phyloP scores from a whole-genome alignment of 305 asterid genomes.

The Fraxinus dipetala region DNA sequence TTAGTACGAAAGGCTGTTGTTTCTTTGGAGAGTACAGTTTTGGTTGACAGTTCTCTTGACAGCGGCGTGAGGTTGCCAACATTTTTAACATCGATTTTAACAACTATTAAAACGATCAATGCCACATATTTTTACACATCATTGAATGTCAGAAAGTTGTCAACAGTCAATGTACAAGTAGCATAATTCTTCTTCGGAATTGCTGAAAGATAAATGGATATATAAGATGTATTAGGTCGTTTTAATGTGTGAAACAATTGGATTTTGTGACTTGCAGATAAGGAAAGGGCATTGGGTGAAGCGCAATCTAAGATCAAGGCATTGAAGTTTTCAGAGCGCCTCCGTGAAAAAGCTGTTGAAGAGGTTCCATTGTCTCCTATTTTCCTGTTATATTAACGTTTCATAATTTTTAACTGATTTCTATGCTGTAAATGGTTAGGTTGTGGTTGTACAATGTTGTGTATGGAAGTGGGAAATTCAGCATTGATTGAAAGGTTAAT shows the following conservation, averaged over 20 bases:
- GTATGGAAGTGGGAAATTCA: not conserved
- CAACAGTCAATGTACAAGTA: too few species aligned
- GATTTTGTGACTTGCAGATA: conserved; percentile 51
- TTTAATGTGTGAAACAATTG: conserved; percentile 19
- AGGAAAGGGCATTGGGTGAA: conserved; percentile 89
- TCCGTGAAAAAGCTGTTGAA: conserved; percentile 94
- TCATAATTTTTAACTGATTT: not conserved
- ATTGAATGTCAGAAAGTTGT: too few species aligned
- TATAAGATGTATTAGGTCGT: not conserved
- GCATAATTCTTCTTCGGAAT: not conserved
- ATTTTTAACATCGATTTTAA: too few species aligned
- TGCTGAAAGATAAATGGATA: not conserved
- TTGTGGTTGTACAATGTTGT: not conserved
- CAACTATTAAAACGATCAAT: too few species aligned
- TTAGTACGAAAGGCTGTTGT: not conserved
- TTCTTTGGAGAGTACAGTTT: too few species aligned
- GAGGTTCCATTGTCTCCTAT: conserved; percentile 50
- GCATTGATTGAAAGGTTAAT: not conserved
- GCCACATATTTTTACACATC: too few species aligned
- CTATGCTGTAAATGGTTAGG: not conserved
- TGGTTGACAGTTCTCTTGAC: too few species aligned
- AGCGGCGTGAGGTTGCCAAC: too few species aligned
- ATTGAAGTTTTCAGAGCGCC: conserved; percentile 78
- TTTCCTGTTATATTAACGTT: not conserved
- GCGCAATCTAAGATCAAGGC: conserved; percentile 93